Conservation (phyloP, 2,329 filamentous ascomycete species). For the Epichloe amarillans region DNA sequence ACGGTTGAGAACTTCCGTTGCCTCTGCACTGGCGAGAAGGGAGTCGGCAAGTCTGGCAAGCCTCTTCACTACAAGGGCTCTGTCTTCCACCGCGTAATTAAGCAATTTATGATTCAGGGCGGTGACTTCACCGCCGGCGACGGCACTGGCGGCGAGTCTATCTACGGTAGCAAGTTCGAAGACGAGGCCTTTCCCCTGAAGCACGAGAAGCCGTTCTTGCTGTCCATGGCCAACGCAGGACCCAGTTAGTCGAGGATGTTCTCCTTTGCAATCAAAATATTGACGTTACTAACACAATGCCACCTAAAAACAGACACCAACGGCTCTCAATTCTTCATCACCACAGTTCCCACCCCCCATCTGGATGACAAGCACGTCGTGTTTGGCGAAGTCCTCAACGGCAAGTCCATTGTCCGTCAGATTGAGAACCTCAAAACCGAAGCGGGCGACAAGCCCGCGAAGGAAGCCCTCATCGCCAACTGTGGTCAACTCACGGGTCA, state of each 20-base stretch:
- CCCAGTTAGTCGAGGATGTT: slow-evolving; percentile 46
- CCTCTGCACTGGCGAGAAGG: slow-evolving; percentile 92
- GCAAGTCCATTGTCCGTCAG: slow-evolving; percentile 81
- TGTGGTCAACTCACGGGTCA: slow-evolving; percentile 74
- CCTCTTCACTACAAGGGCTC: slow-evolving; percentile 89
- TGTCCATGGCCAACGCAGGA: slow-evolving; percentile 97
- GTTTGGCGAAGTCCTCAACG: slow-evolving; percentile 85
- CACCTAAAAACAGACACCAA: slow-evolving; percentile 54
- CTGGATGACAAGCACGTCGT: slow-evolving; percentile 95
- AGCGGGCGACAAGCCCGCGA: slow-evolving; percentile 61
- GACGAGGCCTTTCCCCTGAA: slow-evolving; percentile 91
- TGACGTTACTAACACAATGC: slow-evolving; percentile 2
- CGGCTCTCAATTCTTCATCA: slow-evolving; percentile 96
- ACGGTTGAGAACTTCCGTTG: slow-evolving; percentile 93
- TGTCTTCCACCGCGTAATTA: slow-evolving; percentile 91
- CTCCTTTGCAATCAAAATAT: too few species aligned
- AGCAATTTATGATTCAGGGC: slow-evolving; percentile 91
- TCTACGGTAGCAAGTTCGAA: slow-evolving; percentile 94
- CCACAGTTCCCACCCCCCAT: slow-evolving; percentile 87
- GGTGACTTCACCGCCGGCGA: slow-evolving; percentile 94
- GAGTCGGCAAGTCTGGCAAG: slow-evolving; percentile 65
- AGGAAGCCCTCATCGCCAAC: slow-evolving; percentile 62
- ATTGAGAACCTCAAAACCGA: slow-evolving; percentile 74
- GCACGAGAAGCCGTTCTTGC: slow-evolving; percentile 83
- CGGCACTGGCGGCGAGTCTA: slow-evolving; percentile 90